phyloP scores from a whole-genome alignment of 768 basidiomycete genomes.

The Lactarius tabidus region DNA sequence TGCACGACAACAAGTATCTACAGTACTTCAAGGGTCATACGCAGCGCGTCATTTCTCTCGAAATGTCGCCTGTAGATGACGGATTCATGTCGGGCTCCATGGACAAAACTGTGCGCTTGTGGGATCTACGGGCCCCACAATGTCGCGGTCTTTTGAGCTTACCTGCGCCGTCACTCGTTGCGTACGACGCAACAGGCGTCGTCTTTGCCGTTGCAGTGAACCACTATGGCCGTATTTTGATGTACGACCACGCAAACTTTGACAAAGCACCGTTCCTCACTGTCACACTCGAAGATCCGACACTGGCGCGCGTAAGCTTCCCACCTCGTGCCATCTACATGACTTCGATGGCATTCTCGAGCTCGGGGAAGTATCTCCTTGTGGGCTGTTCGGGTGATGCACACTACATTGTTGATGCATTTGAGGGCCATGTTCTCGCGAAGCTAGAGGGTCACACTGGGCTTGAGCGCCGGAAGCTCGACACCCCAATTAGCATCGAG shows the following conservation, averaged over 20 bases:
- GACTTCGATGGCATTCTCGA: slow-evolving; percentile 88
- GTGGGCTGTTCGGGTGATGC: slow-evolving; percentile 90
- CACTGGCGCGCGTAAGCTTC: slow-evolving; percentile 66
- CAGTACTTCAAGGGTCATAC: slow-evolving; percentile 96
- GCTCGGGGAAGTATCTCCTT: slow-evolving; percentile 84
- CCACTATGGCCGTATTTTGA: slow-evolving; percentile 71
- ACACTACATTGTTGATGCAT: slow-evolving; percentile 92
- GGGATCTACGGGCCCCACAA: slow-evolving; percentile 82
- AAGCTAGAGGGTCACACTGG: slow-evolving; percentile 85
- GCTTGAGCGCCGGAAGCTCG: slow-evolving; percentile 62
- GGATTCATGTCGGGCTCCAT: slow-evolving; percentile 93
- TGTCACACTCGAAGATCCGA: slow-evolving; percentile 78
- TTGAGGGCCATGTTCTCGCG: slow-evolving; percentile 75
- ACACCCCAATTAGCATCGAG: slow-evolving; percentile 51
- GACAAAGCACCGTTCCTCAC: slow-evolving; percentile 91
- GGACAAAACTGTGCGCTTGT: slow-evolving; percentile 92
- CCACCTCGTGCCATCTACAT: slow-evolving; percentile 87
- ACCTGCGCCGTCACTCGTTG: slow-evolving; percentile 70
- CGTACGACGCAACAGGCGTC: slow-evolving; percentile 78
- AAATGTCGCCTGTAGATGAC: slow-evolving; percentile 90
- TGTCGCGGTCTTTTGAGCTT: slow-evolving; percentile 79
- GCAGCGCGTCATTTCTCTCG: slow-evolving; percentile 80
- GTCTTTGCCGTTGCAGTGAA: slow-evolving; percentile 88
- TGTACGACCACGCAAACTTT: slow-evolving; percentile 83
- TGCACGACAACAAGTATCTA: slow-evolving; percentile 95